Conservation (phyloP, 768 basidiomycete genomes). For the Cantharellus cinnabarinus region DNA sequence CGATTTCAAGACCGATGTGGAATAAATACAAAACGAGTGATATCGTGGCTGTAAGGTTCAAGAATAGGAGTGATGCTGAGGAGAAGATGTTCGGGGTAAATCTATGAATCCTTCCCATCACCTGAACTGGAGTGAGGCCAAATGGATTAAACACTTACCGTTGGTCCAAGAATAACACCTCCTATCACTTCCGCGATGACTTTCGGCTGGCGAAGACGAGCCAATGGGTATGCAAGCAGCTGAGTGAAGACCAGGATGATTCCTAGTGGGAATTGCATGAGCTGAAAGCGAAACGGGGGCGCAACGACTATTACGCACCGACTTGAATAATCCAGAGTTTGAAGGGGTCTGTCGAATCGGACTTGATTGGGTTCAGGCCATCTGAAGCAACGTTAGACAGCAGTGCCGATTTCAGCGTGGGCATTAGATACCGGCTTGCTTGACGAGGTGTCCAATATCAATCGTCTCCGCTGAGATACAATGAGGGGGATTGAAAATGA, state of each 20-base stretch:
- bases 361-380: conserved; percentile 49
- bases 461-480: background rate
- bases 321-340: conserved; percentile 63
- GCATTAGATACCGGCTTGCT: background rate
- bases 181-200: conserved; percentile 28
- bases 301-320: background rate
- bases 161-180: conserved; percentile 46
- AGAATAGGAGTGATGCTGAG: conserved; percentile 23
- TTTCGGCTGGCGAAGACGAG: conserved; percentile 58
- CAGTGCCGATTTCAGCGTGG: background rate
- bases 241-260: conserved; percentile 71
- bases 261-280: conserved; percentile 22
- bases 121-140: too few relatives aligned
- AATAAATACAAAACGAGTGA: conserved; percentile 65
- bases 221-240: conserved; percentile 46
- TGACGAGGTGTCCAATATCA: background rate
- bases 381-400: background rate
- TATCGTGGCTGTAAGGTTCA: conserved; percentile 54
- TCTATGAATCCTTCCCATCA: conserved; percentile 54
- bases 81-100: conserved; percentile 31
- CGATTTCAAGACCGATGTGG: conserved; percentile 70
- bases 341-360: conserved; percentile 45
- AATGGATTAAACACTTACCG: background rate
- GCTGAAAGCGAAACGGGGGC: background rate
- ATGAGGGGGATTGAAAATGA: background rate